phyloP scores from a whole-genome alignment of 345 rosid species.

The Anacardium occidentale region DNA sequence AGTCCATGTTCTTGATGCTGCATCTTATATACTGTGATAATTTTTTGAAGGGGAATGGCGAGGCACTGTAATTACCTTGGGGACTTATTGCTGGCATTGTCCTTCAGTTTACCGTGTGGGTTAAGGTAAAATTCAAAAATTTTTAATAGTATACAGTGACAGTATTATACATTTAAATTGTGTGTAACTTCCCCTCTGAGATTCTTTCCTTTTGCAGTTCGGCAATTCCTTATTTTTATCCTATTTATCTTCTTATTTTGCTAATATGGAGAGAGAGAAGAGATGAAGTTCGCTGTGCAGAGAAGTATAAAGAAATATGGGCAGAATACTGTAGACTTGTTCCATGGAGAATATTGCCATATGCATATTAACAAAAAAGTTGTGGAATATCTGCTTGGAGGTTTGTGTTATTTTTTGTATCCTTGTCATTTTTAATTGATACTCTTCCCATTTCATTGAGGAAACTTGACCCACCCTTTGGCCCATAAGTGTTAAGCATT shows the following conservation, averaged over 20 bases:
- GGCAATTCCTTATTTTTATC: constrained; percentile 77
- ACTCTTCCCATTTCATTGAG: too few relatives aligned
- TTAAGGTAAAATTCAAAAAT: constrained; percentile 48
- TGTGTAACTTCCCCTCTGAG: constrained; percentile 10
- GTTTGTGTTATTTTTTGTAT: too few relatives aligned
- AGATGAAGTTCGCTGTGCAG: constrained; percentile 84
- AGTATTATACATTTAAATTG: neutral
- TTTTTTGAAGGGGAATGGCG: constrained; percentile 75
- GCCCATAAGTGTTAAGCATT: too few relatives aligned
- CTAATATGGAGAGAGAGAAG: constrained; percentile 89
- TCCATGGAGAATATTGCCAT: constrained; percentile 93
- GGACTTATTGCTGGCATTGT: constrained; percentile 82
- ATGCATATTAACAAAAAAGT: constrained; percentile 44
- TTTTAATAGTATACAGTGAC: neutral
- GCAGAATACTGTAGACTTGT: constrained; percentile 68
- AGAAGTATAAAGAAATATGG: constrained; percentile 86
- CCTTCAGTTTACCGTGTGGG: constrained; percentile 94
- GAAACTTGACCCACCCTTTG: too few relatives aligned
- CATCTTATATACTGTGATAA: constrained; percentile 1
- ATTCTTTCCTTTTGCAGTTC: constrained; percentile 48
- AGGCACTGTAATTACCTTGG: constrained; percentile 98
- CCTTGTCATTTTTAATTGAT: too few relatives aligned
- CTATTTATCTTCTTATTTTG: constrained; percentile 76
- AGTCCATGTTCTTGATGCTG: constrained; percentile 14
- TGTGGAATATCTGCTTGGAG: neutral